Evolutionary conservation across 495 filamentous ascomycete species (phyloP).

Genomic region (Pyrenula aspistea): DNA sequence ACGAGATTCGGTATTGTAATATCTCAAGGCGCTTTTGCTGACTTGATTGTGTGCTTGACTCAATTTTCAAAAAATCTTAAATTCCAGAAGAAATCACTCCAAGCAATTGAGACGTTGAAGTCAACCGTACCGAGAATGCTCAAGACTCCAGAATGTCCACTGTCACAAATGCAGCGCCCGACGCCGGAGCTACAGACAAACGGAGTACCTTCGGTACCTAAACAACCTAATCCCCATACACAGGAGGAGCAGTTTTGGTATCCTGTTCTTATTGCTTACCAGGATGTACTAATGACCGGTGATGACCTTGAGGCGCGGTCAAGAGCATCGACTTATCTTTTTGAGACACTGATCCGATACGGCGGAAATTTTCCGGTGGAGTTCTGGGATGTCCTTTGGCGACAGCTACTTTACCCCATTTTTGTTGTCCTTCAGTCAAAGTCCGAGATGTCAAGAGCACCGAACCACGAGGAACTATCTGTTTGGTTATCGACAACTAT

Average conservation of each 20-base stretch:
- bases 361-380: constrained; percentile 85
- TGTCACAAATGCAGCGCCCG: constrained; percentile 46
- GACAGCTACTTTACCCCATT: constrained; percentile 91
- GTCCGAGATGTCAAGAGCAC: constrained; percentile 86
- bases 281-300: constrained; percentile 97
- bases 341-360: constrained; percentile 80
- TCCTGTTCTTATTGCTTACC: constrained; percentile 92
- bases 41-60: constrained; percentile 89
- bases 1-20: constrained; percentile 94
- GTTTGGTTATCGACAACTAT: constrained; percentile 99
- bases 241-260: constrained; percentile 98
- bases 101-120: constrained; percentile 91
- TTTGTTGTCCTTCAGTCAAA: constrained; percentile 96
- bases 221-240: constrained; percentile 44
- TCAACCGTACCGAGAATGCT: constrained; percentile 89
- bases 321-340: constrained; percentile 85
- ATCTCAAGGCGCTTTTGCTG: constrained; percentile 90
- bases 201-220: constrained; percentile 31
- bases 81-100: constrained; percentile 95
- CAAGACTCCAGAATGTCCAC: constrained; percentile 86
- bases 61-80: constrained; percentile 97
- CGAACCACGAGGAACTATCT: constrained; percentile 88
- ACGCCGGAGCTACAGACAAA: constrained; percentile 29
- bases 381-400: constrained; percentile 98
- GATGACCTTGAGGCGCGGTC: constrained; percentile 97